These are phyloP conservation scores for Nakaseomyces nivariensis DNA, from an alignment of 1,139 yeast species.

Conservation along the genomic window DNA sequence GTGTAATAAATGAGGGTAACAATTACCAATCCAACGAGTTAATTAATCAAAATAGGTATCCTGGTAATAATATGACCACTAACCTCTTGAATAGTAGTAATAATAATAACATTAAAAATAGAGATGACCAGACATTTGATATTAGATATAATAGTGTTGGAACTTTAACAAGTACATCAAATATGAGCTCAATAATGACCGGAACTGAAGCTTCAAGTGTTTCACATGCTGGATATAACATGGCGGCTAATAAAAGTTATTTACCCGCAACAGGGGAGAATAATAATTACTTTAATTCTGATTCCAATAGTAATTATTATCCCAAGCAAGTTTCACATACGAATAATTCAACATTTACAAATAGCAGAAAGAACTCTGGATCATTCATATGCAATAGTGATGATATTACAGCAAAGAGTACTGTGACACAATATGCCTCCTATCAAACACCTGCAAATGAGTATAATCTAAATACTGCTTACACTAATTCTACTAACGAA, in stretches of 20 bases:
- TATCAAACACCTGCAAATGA: background rate
- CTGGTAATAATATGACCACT: background rate
- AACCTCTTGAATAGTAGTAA: background rate
- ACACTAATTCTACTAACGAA: background rate
- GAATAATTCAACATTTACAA: background rate
- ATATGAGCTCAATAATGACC: background rate
- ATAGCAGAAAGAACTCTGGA: background rate
- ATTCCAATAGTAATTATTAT: background rate
- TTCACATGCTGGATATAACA: background rate
- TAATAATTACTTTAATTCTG: background rate
- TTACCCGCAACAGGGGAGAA: background rate
- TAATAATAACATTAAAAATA: background rate
- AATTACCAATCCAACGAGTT: background rate
- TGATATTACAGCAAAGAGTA: background rate
- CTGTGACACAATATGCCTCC: background rate
- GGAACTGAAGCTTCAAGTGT: background rate
- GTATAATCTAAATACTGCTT: background rate
- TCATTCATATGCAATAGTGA: background rate
- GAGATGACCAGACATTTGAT: background rate
- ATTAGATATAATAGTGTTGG: conserved; percentile 1
- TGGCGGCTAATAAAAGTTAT: background rate
- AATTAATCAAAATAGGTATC: background rate
- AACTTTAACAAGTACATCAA: background rate
- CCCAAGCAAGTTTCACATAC: background rate
- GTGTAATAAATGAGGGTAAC: background rate